Percentiles rank a stretch among this genome's conserved stretches.
phyloP scores from a whole-genome alignment of 2,329 filamentous ascomycete genomes.

The Diaporthe amygdali region DNA sequence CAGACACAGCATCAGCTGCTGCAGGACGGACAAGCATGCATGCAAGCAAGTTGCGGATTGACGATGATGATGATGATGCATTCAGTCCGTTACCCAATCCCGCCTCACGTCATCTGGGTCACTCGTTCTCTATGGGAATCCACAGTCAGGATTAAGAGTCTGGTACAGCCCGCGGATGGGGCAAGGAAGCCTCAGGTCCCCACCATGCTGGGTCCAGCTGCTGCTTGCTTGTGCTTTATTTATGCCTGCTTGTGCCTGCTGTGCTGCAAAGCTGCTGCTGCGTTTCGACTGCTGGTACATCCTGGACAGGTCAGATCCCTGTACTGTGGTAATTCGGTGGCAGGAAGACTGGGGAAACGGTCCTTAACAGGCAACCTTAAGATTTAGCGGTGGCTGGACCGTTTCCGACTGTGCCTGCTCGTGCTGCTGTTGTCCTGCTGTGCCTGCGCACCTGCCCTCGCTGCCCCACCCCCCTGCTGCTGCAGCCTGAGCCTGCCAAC shows the following conservation, averaged over 20 bases:
- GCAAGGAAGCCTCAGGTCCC: conserved; percentile 3
- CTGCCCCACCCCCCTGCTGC: neutral
- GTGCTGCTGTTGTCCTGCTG: conserved; percentile 4
- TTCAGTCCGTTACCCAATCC: neutral
- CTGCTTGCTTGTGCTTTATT: no score
- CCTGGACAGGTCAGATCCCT: no score
- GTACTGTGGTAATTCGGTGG: conserved; percentile 7
- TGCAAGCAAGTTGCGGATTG: neutral
- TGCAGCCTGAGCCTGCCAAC: neutral
- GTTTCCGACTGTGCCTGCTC: conserved; percentile 8
- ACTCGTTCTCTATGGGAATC: neutral
- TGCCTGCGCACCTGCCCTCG: neutral
- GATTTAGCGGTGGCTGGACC: conserved; percentile 15
- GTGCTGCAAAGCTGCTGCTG: no score
- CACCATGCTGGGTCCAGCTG: neutral
- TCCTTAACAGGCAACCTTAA: conserved; percentile 6
- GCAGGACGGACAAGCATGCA: neutral
- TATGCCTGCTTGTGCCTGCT: no score
- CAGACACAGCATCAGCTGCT: neutral
- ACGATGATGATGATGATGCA: neutral
- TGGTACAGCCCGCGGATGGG: conserved; percentile 4
- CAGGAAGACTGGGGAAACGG: conserved; percentile 12
- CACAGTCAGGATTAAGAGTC: no score
- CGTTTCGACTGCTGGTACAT: neutral
- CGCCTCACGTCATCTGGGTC: conserved; percentile 12